Conservation (phyloP, 2,329 filamentous ascomycete species). For the Ceratocystis harringtonii region DNA sequence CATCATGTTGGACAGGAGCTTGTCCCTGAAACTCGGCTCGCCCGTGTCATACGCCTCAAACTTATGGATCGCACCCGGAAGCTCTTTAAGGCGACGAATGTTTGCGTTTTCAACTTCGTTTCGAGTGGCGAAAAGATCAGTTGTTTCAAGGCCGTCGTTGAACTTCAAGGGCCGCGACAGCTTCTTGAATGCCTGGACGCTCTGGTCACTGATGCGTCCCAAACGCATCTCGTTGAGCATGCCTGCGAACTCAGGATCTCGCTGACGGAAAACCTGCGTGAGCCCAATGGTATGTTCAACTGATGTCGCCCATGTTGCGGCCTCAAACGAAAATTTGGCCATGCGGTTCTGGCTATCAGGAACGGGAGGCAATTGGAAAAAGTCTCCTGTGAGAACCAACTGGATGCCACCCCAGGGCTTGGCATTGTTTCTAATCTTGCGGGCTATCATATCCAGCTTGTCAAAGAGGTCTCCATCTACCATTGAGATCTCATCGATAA, state of each 20-base stretch:
- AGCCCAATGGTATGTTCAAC: constrained; percentile 93
- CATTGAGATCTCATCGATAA: constrained; percentile 97
- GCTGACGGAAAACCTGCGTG: constrained; percentile 92
- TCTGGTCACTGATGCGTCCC: constrained; percentile 62
- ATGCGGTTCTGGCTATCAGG: constrained; percentile 53
- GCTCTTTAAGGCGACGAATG: constrained; percentile 50
- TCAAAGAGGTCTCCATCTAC: constrained; percentile 95
- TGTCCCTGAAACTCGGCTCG: constrained; percentile 57
- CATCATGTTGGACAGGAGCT: constrained; percentile 79
- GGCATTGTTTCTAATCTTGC: constrained; percentile 75
- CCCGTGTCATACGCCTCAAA: constrained; percentile 68
- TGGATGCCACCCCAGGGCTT: constrained; percentile 93
- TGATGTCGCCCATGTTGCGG: constrained; percentile 76
- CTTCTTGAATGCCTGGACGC: constrained; percentile 59
- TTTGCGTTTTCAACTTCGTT: constrained; percentile 84
- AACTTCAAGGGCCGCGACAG: constrained; percentile 58
- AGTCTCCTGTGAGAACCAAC: constrained; percentile 87
- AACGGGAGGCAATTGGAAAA: constrained; percentile 92
- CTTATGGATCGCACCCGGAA: constrained; percentile 51
- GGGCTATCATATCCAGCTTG: constrained; percentile 79
- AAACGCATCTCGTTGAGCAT: constrained; percentile 99
- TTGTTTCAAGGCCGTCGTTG: constrained; percentile 53
- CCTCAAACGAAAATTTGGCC: constrained; percentile 85
- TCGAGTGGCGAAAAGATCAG: constrained; percentile 86
- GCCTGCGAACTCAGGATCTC: constrained; percentile 69